Conservation (phyloP, 306 rosid genomes). For the Luffa aegyptiaca region DNA sequence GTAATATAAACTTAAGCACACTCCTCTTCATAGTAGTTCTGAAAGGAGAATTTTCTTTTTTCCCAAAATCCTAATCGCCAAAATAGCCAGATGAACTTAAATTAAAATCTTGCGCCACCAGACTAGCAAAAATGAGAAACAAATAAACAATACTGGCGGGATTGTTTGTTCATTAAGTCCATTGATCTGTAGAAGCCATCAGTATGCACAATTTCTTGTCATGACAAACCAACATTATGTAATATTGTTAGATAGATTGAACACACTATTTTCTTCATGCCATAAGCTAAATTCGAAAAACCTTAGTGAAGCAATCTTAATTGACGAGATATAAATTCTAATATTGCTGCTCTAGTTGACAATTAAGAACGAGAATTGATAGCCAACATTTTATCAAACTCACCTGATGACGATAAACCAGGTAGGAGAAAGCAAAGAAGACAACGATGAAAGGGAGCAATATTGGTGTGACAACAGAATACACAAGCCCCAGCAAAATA, state of each 20-base stretch:
- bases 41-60: not conserved
- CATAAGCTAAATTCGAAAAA: not conserved
- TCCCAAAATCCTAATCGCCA: not conserved
- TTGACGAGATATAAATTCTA: not conserved
- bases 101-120: not conserved
- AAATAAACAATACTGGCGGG: not conserved
- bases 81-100: not conserved
- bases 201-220: not conserved
- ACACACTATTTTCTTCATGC: not conserved
- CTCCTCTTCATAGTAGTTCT: not conserved
- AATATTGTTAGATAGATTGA: not conserved
- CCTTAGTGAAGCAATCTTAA: not conserved
- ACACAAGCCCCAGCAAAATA: slow-evolving; percentile 76
- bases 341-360: not conserved
- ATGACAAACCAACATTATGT: not conserved
- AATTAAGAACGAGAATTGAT: not conserved
- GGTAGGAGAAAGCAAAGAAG: slow-evolving; percentile 73
- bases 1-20: not conserved
- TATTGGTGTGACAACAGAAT: slow-evolving; percentile 73
- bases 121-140: not conserved
- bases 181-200: not conserved
- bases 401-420: slow-evolving; percentile 90
- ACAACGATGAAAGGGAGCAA: slow-evolving; percentile 76
- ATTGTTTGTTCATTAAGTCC: not conserved
- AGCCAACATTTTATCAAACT: not conserved